Evolutionary conservation across 2,329 filamentous ascomycete species (phyloP).

Genomic region (Trichoderma sp.): DNA sequence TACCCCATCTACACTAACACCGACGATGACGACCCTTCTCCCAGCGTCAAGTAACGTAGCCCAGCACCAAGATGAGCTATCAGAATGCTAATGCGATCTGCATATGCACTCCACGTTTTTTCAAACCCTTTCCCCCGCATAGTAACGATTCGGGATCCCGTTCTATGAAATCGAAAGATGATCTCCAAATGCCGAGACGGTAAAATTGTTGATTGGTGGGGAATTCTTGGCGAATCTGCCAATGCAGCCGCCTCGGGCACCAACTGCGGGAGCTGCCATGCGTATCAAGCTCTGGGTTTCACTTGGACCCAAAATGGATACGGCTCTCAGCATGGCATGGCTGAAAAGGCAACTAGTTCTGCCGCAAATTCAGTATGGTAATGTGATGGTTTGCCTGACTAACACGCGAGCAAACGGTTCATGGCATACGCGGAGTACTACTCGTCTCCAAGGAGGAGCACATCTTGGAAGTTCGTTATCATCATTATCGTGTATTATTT

Average conservation of each 20-base stretch:
- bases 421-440: not conserved
- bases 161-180: not conserved
- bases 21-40: not conserved
- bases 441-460: not conserved
- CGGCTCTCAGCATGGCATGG: not conserved
- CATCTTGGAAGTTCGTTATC: not conserved
- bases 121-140: not conserved
- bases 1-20: not conserved
- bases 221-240: not conserved
- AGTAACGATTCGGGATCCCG: not conserved
- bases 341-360: not conserved
- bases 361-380: not conserved
- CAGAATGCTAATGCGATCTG: not conserved
- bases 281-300: too few species aligned
- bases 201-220: constrained; percentile 10
- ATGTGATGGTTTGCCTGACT: not conserved
- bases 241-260: not conserved
- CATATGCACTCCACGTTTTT: not conserved
- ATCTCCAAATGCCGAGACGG: not conserved
- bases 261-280: not conserved
- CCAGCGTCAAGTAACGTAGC: not conserved
- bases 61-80: not conserved
- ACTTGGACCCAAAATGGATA: not conserved
- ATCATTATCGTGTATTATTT: not conserved
- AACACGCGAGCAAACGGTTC: not conserved